A percentile compares a stretch with the other conserved stretches of the same genome.
Conservation (phyloP, 225 moss, liverwort and hornwort species). For the Pseudisothecium myosuroides region DNA sequence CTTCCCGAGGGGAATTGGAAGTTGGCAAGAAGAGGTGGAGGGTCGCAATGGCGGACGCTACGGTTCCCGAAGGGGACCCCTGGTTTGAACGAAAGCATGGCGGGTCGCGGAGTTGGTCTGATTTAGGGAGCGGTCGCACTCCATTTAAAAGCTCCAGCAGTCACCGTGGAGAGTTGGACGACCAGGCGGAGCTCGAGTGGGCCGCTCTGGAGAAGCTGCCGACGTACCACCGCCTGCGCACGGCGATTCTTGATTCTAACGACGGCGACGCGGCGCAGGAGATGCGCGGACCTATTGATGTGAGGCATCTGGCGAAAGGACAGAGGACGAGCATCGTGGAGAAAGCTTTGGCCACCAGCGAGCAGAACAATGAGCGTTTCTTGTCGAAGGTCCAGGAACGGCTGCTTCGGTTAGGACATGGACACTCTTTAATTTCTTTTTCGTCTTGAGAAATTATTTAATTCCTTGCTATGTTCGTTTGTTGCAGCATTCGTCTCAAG, state of each 20-base stretch:
- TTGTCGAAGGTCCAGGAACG: slow-evolving; percentile 38
- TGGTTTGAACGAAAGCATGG: slow-evolving; percentile 58
- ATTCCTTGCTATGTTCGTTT: neutral
- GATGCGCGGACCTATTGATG: slow-evolving; percentile 3
- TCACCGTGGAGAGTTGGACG: slow-evolving; percentile 11
- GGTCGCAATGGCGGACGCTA: slow-evolving; percentile 16
- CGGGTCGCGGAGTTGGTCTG: slow-evolving; percentile 37
- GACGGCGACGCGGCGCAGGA: neutral
- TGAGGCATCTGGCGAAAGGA: slow-evolving; percentile 27
- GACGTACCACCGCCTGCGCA: slow-evolving; percentile 35
- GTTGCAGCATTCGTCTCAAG: neutral
- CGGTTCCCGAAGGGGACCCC: slow-evolving; percentile 29
- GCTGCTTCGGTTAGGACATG: slow-evolving; percentile 15
- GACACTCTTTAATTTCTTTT: neutral
- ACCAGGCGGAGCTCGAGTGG: slow-evolving; percentile 36
- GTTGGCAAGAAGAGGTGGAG: neutral
- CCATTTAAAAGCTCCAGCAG: slow-evolving; percentile 18
- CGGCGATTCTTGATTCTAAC: slow-evolving; percentile 15
- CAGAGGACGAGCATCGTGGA: slow-evolving; percentile 53
- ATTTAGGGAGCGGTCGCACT: slow-evolving; percentile 19
- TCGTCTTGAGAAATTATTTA: neutral
- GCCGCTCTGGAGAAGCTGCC: slow-evolving; percentile 57
- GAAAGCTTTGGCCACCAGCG: slow-evolving; percentile 41
- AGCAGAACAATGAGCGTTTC: slow-evolving; percentile 60
- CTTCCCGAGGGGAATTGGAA: neutral